Evolutionary conservation across 176 grass and related monocot genomes (phyloP), one percentile per base, ranked within the genome.

Genomic region (Typha latifolia): DNA sequence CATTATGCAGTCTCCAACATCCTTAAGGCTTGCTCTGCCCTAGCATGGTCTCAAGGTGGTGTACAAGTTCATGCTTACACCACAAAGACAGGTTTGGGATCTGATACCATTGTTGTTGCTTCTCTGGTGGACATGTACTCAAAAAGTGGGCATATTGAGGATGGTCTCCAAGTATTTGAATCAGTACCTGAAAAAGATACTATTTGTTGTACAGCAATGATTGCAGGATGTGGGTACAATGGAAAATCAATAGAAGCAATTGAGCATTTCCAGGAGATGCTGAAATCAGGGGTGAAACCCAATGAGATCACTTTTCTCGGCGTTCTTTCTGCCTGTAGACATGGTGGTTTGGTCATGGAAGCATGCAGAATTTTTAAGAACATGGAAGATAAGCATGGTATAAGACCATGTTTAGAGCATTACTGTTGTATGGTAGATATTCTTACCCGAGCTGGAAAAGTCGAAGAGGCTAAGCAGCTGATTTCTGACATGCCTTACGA

Each of bases 111-210:
- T 29, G 69, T 63, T 53, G 22, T 57, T 51, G 34, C 64, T 65
- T 81, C 71, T 49, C 64, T 81, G 48, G 75, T 75, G 69, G 79
- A 75, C 47, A 67, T 81, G 64, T 81, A 81, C 22, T 75, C 79
- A 16, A 81, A 81, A 75, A 75, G 79, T 65, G 79, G 79, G 26
- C 37, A 74, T 53, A 65, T 72, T 53, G 67, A 79, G 51, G 68
- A 79, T 19, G 62, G 68, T 13, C 62, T 81, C 61, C 63, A 23
- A 24, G 48, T 81, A 43, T 81, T 81, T 70, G 57, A 75, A 23
- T 56, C 57, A 43, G 26, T 23, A 22, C 29, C 21, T 22, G 24
- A 49, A 18, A 79, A 64, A 73, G 71, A 81, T 75, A 62, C 62
- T 51, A 31, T 68, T 74, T 69, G 70, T 27, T 81, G 72, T 71